Evolutionary conservation across 2,329 filamentous ascomycete species (phyloP).

Genomic region (Fusarium luffae): DNA sequence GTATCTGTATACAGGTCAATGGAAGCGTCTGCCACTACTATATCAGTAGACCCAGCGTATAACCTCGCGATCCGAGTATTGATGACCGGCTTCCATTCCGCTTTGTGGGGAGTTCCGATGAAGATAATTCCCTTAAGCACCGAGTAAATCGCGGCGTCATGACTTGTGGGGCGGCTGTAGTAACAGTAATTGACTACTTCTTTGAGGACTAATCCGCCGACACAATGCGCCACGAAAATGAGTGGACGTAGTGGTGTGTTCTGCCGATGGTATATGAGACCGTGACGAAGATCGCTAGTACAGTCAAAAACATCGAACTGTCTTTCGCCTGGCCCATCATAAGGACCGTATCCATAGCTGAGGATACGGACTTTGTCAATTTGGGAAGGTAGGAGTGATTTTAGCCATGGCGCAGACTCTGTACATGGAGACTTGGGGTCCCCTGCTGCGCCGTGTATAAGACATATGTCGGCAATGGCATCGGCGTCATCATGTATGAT

Average conservation of each 20-base stretch:
- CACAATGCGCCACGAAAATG: background rate
- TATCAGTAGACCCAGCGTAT: background rate
- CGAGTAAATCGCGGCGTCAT: background rate
- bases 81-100: background rate
- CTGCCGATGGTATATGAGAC: background rate
- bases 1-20: background rate
- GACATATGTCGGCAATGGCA: background rate
- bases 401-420: background rate
- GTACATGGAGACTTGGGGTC: background rate
- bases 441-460: background rate
- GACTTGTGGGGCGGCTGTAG: background rate
- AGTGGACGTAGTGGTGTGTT: rapidly evolving
- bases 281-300: rapidly evolving
- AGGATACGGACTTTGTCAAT: background rate
- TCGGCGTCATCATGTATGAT: background rate
- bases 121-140: background rate
- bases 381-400: background rate
- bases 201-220: background rate
- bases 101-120: background rate
- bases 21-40: background rate
- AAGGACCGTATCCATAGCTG: background rate
- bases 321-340: background rate
- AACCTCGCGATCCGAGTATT: background rate
- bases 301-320: background rate
- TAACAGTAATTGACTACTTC: background rate